Percentiles rank a stretch among this genome's conserved stretches.
Evolutionary conservation across 2,329 filamentous ascomycete genomes (phyloP).

Genomic region (Davidsoniella eucalypti): DNA sequence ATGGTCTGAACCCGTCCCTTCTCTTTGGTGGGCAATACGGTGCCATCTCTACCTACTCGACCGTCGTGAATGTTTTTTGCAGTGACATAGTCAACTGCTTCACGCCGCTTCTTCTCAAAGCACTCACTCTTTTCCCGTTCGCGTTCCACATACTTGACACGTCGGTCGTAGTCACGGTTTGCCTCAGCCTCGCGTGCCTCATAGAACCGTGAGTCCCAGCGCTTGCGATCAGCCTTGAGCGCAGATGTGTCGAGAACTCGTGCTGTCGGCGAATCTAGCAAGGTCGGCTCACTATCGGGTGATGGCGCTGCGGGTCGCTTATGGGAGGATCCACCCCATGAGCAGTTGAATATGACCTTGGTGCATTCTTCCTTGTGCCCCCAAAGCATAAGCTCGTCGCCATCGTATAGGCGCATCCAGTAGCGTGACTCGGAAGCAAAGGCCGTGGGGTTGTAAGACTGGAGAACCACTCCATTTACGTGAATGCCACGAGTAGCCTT

Average conservation of each 20-base stretch:
- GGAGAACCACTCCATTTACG: constrained; percentile 56
- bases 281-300: constrained; percentile 19
- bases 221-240: constrained; percentile 27
- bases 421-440: constrained; percentile 36
- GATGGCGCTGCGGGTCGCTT: constrained; percentile 1
- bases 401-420: constrained; percentile 58
- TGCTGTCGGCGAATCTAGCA: constrained; percentile 20
- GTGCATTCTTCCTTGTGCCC: constrained; percentile 27
- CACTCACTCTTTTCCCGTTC: constrained; percentile 32
- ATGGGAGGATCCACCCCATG: constrained; percentile 36
- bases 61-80: background rate
- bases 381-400: constrained; percentile 63
- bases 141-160: constrained; percentile 24
- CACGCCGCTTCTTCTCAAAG: constrained; percentile 33
- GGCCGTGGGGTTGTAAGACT: constrained; percentile 36
- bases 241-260: constrained; percentile 33
- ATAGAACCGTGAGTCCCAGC: constrained; percentile 25
- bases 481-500: constrained; percentile 60
- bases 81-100: constrained; percentile 27
- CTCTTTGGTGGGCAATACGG: background rate
- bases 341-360: constrained; percentile 35
- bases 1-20: constrained; percentile 8
- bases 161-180: constrained; percentile 27
- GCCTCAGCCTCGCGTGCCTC: constrained; percentile 27
- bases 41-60: constrained; percentile 1